Conservation (phyloP, 495 filamentous ascomycete genomes). For the Lepraria neglecta region DNA sequence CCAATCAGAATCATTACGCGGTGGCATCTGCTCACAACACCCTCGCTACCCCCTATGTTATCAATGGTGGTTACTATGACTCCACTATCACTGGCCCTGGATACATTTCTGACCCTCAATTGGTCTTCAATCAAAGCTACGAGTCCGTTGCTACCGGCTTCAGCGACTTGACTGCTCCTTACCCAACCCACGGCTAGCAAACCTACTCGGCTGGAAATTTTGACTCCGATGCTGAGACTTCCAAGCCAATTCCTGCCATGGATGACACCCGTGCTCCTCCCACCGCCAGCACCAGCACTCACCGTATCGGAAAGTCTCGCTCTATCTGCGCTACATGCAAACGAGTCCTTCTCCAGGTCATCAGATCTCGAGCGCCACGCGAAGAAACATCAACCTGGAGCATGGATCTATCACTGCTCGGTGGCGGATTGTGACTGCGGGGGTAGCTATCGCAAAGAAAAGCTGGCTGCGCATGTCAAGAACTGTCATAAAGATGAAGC, state of each 20-base stretch:
- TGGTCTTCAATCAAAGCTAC: neutral
- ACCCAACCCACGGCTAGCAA: neutral
- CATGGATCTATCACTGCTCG: neutral
- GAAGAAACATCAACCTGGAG: constrained; percentile 6
- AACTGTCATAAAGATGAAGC: constrained; percentile 13
- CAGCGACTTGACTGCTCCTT: neutral
- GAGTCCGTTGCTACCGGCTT: neutral
- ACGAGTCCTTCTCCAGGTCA: constrained; percentile 7
- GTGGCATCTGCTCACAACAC: neutral
- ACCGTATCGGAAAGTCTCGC: neutral
- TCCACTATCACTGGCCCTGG: neutral
- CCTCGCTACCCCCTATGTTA: neutral
- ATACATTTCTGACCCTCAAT: neutral
- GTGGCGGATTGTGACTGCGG: neutral
- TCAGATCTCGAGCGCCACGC: constrained; percentile 6
- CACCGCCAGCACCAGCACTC: neutral
- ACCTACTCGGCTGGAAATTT: neutral
- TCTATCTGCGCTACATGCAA: neutral
- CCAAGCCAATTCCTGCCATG: neutral
- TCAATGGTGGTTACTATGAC: neutral
- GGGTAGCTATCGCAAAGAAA: constrained; percentile 14
- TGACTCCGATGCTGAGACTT: neutral
- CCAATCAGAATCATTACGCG: neutral
- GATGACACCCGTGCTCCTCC: neutral
- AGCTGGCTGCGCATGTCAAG: neutral